phyloP scores from a whole-genome alignment of 2,329 filamentous ascomycete genomes.

The Colletotrichum cordylinicola region DNA sequence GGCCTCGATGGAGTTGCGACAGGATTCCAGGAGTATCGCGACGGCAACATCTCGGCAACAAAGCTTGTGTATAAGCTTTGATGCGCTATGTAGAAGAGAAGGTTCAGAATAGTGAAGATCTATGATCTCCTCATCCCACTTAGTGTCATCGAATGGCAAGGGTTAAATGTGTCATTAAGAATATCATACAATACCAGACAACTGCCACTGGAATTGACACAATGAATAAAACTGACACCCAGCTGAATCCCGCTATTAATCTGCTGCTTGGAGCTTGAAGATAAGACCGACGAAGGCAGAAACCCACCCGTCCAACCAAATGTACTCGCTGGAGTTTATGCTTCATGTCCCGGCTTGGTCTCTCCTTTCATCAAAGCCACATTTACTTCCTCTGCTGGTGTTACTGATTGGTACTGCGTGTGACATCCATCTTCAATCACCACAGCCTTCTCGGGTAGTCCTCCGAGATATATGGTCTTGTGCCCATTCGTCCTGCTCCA shows the following conservation, averaged over 20 bases:
- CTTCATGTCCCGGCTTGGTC: neutral
- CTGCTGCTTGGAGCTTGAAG: no score
- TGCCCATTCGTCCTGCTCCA: neutral
- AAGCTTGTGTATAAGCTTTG: conserved; percentile 44
- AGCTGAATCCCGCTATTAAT: no score
- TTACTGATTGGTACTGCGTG: neutral
- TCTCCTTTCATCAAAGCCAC: neutral
- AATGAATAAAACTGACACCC: no score
- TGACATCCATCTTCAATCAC: neutral
- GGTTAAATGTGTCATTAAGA: no score
- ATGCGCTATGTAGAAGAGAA: neutral
- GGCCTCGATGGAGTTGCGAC: conserved; percentile 35
- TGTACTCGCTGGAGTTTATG: no score
- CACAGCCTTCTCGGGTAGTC: neutral
- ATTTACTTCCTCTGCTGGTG: neutral
- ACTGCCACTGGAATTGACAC: no score
- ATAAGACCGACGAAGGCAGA: no score
- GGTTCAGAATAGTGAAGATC: no score
- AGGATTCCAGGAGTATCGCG: conserved; percentile 42
- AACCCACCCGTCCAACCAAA: no score
- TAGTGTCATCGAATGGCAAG: no score
- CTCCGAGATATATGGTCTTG: neutral
- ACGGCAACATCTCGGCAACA: conserved; percentile 41
- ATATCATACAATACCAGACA: no score
- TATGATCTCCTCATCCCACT: no score